Conservation (phyloP, 1,284 basidiomycete species). For the Pascua sp. region DNA sequence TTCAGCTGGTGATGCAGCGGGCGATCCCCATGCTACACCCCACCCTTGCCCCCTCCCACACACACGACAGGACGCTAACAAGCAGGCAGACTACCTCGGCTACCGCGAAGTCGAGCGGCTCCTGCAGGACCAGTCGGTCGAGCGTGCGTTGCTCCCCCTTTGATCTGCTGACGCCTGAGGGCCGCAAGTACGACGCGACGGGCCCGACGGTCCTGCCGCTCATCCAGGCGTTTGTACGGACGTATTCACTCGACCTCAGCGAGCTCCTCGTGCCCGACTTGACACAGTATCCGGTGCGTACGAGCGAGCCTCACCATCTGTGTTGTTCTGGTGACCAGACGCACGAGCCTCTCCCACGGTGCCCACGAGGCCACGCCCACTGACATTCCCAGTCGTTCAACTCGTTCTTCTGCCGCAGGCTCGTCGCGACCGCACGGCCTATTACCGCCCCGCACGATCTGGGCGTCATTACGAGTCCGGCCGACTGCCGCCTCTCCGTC, state of each 20-base stretch:
- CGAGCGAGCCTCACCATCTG: no score
- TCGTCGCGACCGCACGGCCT: constrained; percentile 64
- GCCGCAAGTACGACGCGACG: constrained; percentile 48
- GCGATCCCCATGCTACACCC: no score
- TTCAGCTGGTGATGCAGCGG: no score
- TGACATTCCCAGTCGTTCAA: constrained; percentile 61
- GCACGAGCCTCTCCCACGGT: not conserved
- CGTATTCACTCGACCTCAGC: constrained; percentile 62
- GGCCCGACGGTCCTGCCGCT: constrained; percentile 52
- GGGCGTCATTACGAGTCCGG: constrained; percentile 60
- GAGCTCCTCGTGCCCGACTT: constrained; percentile 67
- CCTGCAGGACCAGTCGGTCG: constrained; percentile 64
- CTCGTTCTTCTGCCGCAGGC: constrained; percentile 71
- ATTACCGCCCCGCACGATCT: constrained; percentile 60
- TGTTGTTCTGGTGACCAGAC: no score
- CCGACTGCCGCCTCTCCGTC: constrained; percentile 71
- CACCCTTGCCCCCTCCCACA: no score
- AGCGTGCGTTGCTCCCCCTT: constrained; percentile 48
- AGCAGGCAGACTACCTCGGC: constrained; percentile 58
- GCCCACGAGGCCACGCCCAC: not conserved
- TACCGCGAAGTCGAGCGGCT: constrained; percentile 58
- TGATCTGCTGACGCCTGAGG: constrained; percentile 32
- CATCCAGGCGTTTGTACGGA: constrained; percentile 69
- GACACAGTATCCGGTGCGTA: constrained; percentile 54
- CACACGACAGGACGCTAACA: constrained; percentile 12